Base-by-base conservation (phyloP, 805 yeast species). In the Hagleromyces aurorensis region DNA sequence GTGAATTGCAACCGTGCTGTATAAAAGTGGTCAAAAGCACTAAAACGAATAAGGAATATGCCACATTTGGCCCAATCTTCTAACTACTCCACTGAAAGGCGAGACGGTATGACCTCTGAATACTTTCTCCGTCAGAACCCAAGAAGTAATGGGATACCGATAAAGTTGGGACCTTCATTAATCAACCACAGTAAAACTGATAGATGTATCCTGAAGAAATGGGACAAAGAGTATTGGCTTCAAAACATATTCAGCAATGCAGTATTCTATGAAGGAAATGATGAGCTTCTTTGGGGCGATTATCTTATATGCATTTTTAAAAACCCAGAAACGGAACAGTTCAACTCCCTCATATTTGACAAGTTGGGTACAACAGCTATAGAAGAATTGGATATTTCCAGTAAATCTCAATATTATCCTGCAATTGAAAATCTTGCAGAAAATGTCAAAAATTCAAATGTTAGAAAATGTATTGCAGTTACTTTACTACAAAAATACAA, bases 381-480 rank as follows among this genome's bases (percentile, higher is more conserved):
- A 42, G 65, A 68, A 17, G 64, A 76, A 13, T 56, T 85, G 45
- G 72, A 82, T 3, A 52, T 82, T 7, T 69, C 67, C 24, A 47
- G 62, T 0, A 57, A 67, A 25, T 83, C 95, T 2, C 65, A 79
- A 29, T 89, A 75, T 51, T 83, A 70, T 59, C 86, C 81, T 1
- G 91, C 94, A 1, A 71, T 87, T 41, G 71, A 75, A 44, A 85
- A 84, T 44, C 59, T 89, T 25, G 50, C 67, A 0, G 61, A 61
- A 0, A 54, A 64, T 7, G 65, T 67, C 43, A 62, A 64, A 38
- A 50, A 61, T 4, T 71, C 82, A 7, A 75, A 73, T 26, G 82
- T 78, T 2, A 67, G 93, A 40, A 67, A 72, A 37, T 78, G 89
- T 0, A 61, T 87, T 21, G 96, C 96, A 0, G 73, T 86, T 3